Base-by-base conservation (phyloP, 1,284 basidiomycete species). In the Rugosomyces carneus region DNA sequence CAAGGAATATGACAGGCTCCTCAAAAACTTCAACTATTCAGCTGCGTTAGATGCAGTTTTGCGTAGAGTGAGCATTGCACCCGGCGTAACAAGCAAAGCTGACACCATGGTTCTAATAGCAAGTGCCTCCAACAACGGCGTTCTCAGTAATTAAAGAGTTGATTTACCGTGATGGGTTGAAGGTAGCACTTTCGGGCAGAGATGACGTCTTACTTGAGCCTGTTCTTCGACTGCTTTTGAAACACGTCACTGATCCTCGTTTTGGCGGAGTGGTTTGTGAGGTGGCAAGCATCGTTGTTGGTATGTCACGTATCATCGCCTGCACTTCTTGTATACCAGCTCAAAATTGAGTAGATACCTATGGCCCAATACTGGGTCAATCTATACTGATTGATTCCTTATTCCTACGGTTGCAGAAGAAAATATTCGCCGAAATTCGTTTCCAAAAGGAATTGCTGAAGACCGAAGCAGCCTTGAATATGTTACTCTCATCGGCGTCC, bases 181-280 rank as follows among this genome's bases (percentile, higher is more conserved):
- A 84, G 45, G 81, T 82, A 54, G 95, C 96, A 1, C 73, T 99
- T 3, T 76, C 85, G 0, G 92, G 93, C 20, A 80, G 96, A 38
- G 95, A 99, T 60, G 96, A 99, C 60, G 86, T 98, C 21, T 78
- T 95, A 2, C 72, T 99, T 2, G 93, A 97, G 63, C 95, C 95
- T 0, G 75, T 99, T 16, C 74, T 99, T 7, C 75, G 83, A 1
- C 79, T 98, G 42, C 74, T 99, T 8, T 68, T 93, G 40, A 89
- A 90, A 56, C 80, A 98, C 62, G 78, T 96, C 40, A 75, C 84
- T 2, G 93, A 98, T 64, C 90, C 93, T 40, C 81, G 91, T 20
- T 99, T 96, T 60, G 91, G 93, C 26, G 84, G 88, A 53, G 74
- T 93, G 61, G 93, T 89, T 6, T 87, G 87, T 56, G 89, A 96